Evolutionary conservation across 2,329 filamentous ascomycete species (phyloP).

Genomic region (Cladophialophora psammophila): DNA sequence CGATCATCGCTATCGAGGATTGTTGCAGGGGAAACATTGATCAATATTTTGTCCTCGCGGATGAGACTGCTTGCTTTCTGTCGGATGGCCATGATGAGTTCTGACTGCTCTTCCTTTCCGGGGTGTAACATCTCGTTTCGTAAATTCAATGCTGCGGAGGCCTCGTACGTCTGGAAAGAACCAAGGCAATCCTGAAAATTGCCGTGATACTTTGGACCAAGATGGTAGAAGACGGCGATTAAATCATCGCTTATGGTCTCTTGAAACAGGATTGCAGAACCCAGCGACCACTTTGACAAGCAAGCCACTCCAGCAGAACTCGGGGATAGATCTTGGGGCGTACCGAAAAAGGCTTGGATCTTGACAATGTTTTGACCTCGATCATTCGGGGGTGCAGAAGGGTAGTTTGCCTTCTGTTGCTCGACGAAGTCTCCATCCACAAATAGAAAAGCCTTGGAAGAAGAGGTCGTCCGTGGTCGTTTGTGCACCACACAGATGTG

Average conservation of each 20-base stretch:
- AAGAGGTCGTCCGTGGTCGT: constrained; percentile 74
- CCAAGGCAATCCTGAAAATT: constrained; percentile 97
- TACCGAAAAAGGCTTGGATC: constrained; percentile 92
- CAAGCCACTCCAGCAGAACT: constrained; percentile 76
- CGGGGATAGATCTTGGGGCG: constrained; percentile 80
- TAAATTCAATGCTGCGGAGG: constrained; percentile 86
- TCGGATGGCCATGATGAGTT: constrained; percentile 87
- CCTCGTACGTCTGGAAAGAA: constrained; percentile 94
- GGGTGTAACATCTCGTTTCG: constrained; percentile 90
- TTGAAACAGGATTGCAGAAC: constrained; percentile 86
- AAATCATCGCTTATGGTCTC: constrained; percentile 90
- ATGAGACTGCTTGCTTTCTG: constrained; percentile 82
- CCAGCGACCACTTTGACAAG: constrained; percentile 84
- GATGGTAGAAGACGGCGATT: constrained; percentile 85
- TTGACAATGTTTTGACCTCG: constrained; percentile 61
- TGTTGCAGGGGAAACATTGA: constrained; percentile 82
- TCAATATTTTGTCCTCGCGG: constrained; percentile 78
- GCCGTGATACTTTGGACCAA: constrained; percentile 89
- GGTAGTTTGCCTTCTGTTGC: constrained; percentile 88
- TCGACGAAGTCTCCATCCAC: constrained; percentile 94
- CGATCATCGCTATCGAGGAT: constrained; percentile 82
- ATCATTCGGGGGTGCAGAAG: constrained; percentile 72
- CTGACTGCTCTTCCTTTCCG: constrained; percentile 87
- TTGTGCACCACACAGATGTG: constrained; percentile 90
- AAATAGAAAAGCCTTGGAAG: constrained; percentile 85